Conservation (phyloP, 2,329 filamentous ascomycete genomes). For the Dactylella cylindrospora region DNA sequence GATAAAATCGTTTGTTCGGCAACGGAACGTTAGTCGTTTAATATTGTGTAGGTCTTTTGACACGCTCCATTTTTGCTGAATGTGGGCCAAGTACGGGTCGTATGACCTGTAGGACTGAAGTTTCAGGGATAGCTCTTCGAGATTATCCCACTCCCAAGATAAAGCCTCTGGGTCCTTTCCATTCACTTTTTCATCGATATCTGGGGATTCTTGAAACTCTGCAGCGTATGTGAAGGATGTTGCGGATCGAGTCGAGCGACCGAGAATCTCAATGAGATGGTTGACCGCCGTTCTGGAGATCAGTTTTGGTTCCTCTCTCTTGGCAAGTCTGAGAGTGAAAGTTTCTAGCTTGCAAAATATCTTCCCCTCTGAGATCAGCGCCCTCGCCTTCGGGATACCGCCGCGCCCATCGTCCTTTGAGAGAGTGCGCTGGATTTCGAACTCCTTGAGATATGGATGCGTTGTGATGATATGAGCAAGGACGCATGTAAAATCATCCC, state of each 20-base stretch:
- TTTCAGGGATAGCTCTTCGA: constrained; percentile 25
- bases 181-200: neutral
- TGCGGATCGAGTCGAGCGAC: constrained; percentile 8
- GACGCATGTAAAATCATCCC: too few relatives aligned
- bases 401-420: constrained; percentile 13
- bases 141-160: constrained; percentile 34
- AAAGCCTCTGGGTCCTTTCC: neutral
- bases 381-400: neutral
- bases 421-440: constrained; percentile 33
- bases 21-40: neutral
- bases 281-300: constrained; percentile 14
- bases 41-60: constrained; percentile 14
- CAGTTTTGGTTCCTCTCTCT: constrained; percentile 4
- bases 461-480: too few relatives aligned
- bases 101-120: too few relatives aligned
- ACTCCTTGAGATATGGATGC: constrained; percentile 35
- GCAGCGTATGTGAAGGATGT: constrained; percentile 23
- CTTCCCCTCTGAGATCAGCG: neutral
- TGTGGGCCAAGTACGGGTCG: too few relatives aligned
- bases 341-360: constrained; percentile 14
- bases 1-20: constrained; percentile 2
- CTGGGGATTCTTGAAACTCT: constrained; percentile 2
- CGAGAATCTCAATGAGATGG: constrained; percentile 17
- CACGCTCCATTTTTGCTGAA: neutral
- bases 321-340: constrained; percentile 18